Base-by-base conservation (phyloP, 257 asterid genomes). In the Dorcoceras hygrometricum region DNA sequence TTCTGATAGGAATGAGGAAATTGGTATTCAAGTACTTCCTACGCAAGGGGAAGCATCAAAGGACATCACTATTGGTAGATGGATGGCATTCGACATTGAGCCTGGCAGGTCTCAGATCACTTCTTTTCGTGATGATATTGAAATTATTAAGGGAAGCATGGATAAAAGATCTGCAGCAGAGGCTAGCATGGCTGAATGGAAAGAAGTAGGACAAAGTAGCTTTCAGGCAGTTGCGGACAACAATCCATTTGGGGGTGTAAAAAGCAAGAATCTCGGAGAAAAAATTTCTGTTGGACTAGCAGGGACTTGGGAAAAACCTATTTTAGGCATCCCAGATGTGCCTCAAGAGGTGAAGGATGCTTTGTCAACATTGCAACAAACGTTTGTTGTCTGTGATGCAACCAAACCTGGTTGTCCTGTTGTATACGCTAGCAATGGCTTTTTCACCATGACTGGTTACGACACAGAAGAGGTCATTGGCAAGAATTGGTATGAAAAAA, bases 301-400 rank as follows among this genome's bases (percentile, higher is more conserved):
- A 34, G 43, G 43, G 43, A 34, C 43, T 34, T 8, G n/a, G 50
- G 50, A 39, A 12, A n/a, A 39, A 39, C 12, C 43, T 12, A 8
- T 34, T 34, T 34, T 34, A 34, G 43, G 43, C 16, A 16, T 76
- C 14, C 96, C 97, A n/a, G 80, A 95, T 78, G 97, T 84, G 68
- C 86, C 98, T 59, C 96, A 93, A 80, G 98, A 93, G 65, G 71
- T 93, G 65, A 93, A 82, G 90, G 98, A 89, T 75, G 98, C 97
- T 58, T 67, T 93, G 71, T 86, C 94, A 4, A 83, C 97, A n/a
- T 71, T 93, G 68, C 95, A 93, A 61, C 98, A 93, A 84, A 90
- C 98, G 18, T 93, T 93, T 58, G 97, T 90, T 2, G 98, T 93
- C 54, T 93, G 97, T 5, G 98, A 93, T 85, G 96, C 97, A 10